A percentile compares a stretch with the other conserved stretches of the same genome.
phyloP scores from a whole-genome alignment of 1,284 basidiomycete genomes.

The Peniophora sp. region DNA sequence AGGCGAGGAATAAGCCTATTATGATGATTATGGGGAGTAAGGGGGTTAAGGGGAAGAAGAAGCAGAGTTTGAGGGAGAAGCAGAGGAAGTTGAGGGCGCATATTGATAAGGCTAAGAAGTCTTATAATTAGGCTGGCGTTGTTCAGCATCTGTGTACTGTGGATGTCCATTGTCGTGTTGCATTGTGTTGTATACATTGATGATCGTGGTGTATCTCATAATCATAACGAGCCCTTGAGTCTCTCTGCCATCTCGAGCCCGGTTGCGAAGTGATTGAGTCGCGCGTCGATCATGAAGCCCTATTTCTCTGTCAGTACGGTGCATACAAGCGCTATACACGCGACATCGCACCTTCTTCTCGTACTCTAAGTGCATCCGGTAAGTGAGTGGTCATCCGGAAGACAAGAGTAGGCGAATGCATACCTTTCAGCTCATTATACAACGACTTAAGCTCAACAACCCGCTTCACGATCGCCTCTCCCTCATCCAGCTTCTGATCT shows the following conservation, averaged over 20 bases:
- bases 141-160: no score
- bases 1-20: conserved; percentile 85
- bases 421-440: conserved; percentile 59
- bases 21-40: conserved; percentile 86
- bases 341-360: conserved; percentile 36
- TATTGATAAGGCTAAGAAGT: conserved; percentile 64
- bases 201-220: background rate
- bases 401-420: conserved; percentile 3
- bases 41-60: conserved; percentile 80
- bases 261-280: conserved; percentile 63
- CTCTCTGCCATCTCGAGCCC: conserved; percentile 53
- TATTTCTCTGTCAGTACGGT: conserved; percentile 17
- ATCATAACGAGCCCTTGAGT: conserved; percentile 1
- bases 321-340: conserved; percentile 12
- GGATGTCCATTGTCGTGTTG: background rate
- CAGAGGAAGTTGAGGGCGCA: conserved; percentile 71
- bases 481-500: conserved; percentile 63
- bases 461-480: conserved; percentile 74
- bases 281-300: conserved; percentile 75
- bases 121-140: conserved; percentile 23
- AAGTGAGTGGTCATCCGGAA: background rate
- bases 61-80: conserved; percentile 81
- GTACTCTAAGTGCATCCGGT: conserved; percentile 43
- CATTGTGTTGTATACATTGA: background rate
- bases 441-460: conserved; percentile 66